A percentile compares a stretch with the other conserved stretches of the same genome.
Evolutionary conservation across 1,284 basidiomycete species (phyloP).

Genomic region (Ustilago vetiveriae): DNA sequence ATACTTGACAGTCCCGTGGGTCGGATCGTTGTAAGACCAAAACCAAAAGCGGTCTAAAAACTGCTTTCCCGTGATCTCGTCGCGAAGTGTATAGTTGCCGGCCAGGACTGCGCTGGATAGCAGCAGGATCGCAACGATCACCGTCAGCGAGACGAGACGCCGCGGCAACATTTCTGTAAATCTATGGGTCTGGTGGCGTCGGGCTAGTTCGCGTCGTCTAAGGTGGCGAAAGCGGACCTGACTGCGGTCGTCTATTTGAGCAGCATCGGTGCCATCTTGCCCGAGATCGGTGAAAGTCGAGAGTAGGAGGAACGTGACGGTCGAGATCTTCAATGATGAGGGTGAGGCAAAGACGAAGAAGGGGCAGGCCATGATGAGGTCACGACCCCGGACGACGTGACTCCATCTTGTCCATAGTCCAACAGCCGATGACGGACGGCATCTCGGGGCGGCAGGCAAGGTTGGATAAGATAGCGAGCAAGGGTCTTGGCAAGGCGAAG

Average conservation of each 20-base stretch:
- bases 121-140: slow-evolving; percentile 3
- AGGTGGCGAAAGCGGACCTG: not conserved
- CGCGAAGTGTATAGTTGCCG: slow-evolving; percentile 42
- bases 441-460: slow-evolving; percentile 12
- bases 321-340: too few species aligned
- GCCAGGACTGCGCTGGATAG: slow-evolving; percentile 14
- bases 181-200: not conserved
- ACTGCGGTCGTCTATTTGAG: slow-evolving; percentile 12
- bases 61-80: slow-evolving; percentile 42
- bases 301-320: too few species aligned
- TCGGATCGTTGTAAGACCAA: slow-evolving; percentile 49
- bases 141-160: not conserved
- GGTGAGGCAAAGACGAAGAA: not conserved
- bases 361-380: too few species aligned
- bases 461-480: slow-evolving; percentile 12
- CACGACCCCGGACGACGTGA: too few species aligned
- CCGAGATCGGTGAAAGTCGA: too few species aligned
- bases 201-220: not conserved
- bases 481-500: slow-evolving; percentile 19
- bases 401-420: not conserved
- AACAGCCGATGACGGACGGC: slow-evolving; percentile 4
- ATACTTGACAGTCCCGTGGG: slow-evolving; percentile 48
- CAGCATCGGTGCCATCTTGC: not conserved
- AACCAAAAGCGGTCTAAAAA: slow-evolving; percentile 51
- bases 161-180: not conserved